A percentile compares a stretch with the other conserved stretches of the same genome.
These are phyloP conservation scores for Leccinum truebloodii DNA, from an alignment of 768 basidiomycete species.

Conservation along the genomic window DNA sequence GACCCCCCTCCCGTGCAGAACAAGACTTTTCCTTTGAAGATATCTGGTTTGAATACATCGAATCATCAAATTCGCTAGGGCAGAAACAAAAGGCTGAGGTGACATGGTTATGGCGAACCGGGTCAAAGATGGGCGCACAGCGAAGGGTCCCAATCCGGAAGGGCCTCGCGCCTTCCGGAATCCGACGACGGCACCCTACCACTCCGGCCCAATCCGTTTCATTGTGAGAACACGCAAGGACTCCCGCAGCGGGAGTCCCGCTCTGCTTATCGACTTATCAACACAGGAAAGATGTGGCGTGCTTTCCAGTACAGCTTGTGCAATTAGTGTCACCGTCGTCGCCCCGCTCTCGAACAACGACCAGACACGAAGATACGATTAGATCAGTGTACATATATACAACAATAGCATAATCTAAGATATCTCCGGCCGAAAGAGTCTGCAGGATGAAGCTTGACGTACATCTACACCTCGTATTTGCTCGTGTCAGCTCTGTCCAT, in stretches of 20 bases:
- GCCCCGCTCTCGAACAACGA: not conserved
- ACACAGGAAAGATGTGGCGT: not conserved
- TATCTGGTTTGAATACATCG: slow-evolving; percentile 68
- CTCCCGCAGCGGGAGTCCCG: not conserved
- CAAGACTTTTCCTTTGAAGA: slow-evolving; percentile 85
- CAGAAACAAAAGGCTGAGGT: slow-evolving; percentile 41
- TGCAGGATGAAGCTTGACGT: not conserved
- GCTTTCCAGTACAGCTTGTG: not conserved
- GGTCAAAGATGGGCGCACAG: no score
- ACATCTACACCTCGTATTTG: slow-evolving; percentile 10
- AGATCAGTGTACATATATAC: slow-evolving; percentile 22
- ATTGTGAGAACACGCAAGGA: not conserved
- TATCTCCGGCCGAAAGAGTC: slow-evolving; percentile 14
- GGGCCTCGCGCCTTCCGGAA: no score
- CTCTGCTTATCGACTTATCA: not conserved
- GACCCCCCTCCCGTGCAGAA: slow-evolving; percentile 92
- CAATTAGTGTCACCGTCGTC: not conserved
- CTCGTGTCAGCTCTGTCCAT: no score
- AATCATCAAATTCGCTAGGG: slow-evolving; percentile 50
- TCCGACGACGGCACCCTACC: no score
- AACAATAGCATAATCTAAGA: slow-evolving; percentile 24
- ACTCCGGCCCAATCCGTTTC: not conserved
- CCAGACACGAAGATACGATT: slow-evolving; percentile 9
- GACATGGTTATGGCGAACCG: slow-evolving; percentile 33
- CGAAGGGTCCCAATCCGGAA: no score